These are phyloP conservation scores for Kodamaea plutei DNA, from an alignment of 1,139 yeast genomes.

Conservation along the genomic window DNA sequence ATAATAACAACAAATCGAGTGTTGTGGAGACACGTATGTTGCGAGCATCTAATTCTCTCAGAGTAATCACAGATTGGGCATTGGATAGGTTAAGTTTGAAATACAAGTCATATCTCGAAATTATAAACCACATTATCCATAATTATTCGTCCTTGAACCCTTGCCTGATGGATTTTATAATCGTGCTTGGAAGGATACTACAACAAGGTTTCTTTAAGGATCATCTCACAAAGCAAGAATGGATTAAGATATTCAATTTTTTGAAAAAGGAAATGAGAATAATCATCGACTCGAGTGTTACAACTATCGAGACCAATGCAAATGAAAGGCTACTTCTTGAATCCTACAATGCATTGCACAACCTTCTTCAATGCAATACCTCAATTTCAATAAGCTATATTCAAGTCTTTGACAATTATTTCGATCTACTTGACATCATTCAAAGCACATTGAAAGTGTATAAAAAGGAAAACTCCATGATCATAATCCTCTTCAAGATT, in stretches of 20 bases:
- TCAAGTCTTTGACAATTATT: slow-evolving; percentile 19
- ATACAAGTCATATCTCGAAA: slow-evolving; percentile 27
- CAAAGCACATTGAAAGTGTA: slow-evolving; percentile 14
- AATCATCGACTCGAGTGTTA: slow-evolving; percentile 2
- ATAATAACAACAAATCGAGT: slow-evolving; percentile 23
- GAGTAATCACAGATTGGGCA: slow-evolving; percentile 26
- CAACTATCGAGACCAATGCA: slow-evolving; percentile 5
- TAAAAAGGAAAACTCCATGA: slow-evolving; percentile 22
- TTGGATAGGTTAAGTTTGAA: slow-evolving; percentile 22
- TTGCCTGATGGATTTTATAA: slow-evolving; percentile 31
- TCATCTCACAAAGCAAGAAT: slow-evolving; percentile 32
- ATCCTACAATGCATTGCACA: slow-evolving; percentile 21
- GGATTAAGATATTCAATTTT: slow-evolving; percentile 24
- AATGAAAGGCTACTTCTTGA: slow-evolving; percentile 27
- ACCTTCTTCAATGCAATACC: slow-evolving; percentile 26
- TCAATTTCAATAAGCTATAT: slow-evolving; percentile 20
- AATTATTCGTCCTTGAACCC: slow-evolving; percentile 28
- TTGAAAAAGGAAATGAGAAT: slow-evolving; percentile 13
- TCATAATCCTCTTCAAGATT: slow-evolving; percentile 27
- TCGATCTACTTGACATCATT: slow-evolving; percentile 21
- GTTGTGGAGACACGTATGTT: slow-evolving; percentile 40
- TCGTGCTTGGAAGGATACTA: slow-evolving; percentile 25
- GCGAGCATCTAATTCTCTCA: slow-evolving; percentile 36
- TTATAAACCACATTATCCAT: slow-evolving; percentile 21
- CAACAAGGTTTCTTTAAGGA: slow-evolving; percentile 32